Conservation (phyloP, 495 filamentous ascomycete species). For the Daldinia decipiens region DNA sequence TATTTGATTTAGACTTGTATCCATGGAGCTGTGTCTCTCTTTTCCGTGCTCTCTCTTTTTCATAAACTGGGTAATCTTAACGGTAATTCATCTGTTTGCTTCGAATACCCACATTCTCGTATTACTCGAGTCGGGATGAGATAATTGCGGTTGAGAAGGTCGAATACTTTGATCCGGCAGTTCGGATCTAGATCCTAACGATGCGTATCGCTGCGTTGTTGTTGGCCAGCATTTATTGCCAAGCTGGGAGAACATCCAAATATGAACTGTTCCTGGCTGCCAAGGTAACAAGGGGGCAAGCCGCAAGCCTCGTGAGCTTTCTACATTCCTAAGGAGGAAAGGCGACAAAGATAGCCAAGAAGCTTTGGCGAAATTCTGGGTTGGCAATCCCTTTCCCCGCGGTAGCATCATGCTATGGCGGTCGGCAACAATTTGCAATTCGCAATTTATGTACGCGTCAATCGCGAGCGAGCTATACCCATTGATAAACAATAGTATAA, state of each 20-base stretch:
- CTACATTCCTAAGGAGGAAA: constrained; percentile 33
- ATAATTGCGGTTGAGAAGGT: not conserved
- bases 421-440: constrained; percentile 26
- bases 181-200: constrained; percentile 22
- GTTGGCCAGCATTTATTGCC: constrained; percentile 22
- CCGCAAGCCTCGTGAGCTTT: constrained; percentile 13
- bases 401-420: constrained; percentile 29
- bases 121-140: too few species aligned
- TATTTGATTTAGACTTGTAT: too few species aligned
- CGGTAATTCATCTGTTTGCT: not conserved
- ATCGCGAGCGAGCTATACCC: constrained; percentile 32
- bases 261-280: constrained; percentile 34
- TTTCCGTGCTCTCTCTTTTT: too few species aligned
- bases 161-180: constrained; percentile 33
- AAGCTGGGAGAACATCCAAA: constrained; percentile 11
- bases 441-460: constrained; percentile 35
- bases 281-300: constrained; percentile 36
- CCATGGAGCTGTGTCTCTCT: too few species aligned
- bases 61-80: not conserved
- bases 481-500: constrained; percentile 28
- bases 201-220: constrained; percentile 15
- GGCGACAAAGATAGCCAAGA: constrained; percentile 36
- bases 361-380: not conserved
- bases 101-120: not conserved
- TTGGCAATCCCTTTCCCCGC: constrained; percentile 30